Evolutionary conservation across 805 yeast genomes (phyloP).

Genomic region (Cyberlindnera maclurae): DNA sequence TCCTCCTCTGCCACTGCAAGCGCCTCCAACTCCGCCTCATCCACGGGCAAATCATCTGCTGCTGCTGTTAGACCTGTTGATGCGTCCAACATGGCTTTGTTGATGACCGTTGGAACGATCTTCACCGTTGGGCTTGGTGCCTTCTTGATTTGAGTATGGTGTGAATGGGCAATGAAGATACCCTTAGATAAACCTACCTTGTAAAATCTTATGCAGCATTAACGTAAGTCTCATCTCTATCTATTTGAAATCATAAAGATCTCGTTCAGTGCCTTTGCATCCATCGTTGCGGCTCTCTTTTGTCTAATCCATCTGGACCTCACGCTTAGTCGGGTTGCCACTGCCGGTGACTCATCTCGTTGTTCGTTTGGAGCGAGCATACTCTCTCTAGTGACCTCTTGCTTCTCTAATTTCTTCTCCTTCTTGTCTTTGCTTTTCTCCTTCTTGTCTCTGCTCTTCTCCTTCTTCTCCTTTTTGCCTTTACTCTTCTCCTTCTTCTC

Average conservation of each 20-base stretch:
- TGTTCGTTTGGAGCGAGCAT: conserved; percentile 33
- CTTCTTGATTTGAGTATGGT: conserved; percentile 17
- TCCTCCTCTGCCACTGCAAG: conserved; percentile 7
- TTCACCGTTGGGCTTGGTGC: conserved; percentile 39
- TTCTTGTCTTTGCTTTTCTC: conserved; percentile 21
- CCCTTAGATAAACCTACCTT: too few species aligned
- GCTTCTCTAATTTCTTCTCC: conserved; percentile 23
- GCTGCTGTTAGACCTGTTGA: conserved; percentile 11
- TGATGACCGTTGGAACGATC: conserved; percentile 27
- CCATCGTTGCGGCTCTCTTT: conserved; percentile 88
- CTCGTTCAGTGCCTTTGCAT: conserved; percentile 81
- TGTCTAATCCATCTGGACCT: conserved; percentile 85
- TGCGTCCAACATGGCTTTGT: conserved; percentile 9
- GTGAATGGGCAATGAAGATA: too few species aligned
- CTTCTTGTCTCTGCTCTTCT: conserved; percentile 26
- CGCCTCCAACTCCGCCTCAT: conserved; percentile 19
- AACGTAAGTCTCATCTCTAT: neutral
- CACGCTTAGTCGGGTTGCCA: conserved; percentile 57
- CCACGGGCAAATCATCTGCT: conserved; percentile 18
- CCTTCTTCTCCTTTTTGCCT: conserved; percentile 22
- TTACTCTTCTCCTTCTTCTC: conserved; percentile 21
- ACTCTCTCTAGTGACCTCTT: conserved; percentile 32
- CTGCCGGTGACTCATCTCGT: conserved; percentile 27
- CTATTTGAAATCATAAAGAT: conserved; percentile 76
- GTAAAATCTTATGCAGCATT: conserved; percentile 3